phyloP scores from a whole-genome alignment of 106 monocot species.

The Dendrobium huoshanense region DNA sequence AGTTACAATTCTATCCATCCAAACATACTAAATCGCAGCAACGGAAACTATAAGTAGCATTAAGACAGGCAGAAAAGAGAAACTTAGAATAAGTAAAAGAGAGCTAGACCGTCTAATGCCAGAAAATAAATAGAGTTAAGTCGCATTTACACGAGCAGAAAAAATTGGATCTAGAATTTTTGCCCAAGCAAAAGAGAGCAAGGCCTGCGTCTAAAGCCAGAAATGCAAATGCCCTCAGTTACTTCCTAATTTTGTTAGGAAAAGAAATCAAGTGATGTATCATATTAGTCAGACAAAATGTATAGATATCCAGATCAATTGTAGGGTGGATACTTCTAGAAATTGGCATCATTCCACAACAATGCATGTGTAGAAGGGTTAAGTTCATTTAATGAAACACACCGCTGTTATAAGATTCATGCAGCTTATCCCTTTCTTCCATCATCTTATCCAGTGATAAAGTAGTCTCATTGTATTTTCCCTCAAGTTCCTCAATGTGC shows the following conservation, averaged over 20 bases:
- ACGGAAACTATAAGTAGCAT: not conserved
- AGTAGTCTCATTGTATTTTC: constrained; percentile 32
- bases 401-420: constrained; percentile 34
- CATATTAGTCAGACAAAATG: not conserved
- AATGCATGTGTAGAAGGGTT: not conserved
- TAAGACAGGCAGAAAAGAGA: not conserved
- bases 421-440: constrained; percentile 40
- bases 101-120: not conserved
- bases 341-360: not conserved
- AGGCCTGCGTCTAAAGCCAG: too few species aligned
- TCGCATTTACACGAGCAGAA: too few species aligned
- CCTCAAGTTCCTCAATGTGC: constrained; percentile 46
- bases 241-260: not conserved
- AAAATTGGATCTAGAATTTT: too few species aligned
- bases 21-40: not conserved
- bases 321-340: not conserved
- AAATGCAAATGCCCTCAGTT: not conserved
- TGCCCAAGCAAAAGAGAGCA: too few species aligned
- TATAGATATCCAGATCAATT: not conserved
- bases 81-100: too few species aligned
- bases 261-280: not conserved
- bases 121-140: too few species aligned
- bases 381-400: not conserved
- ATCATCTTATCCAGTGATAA: constrained; percentile 34
- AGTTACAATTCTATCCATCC: not conserved